Base-by-base conservation (phyloP, 1,284 basidiomycete species). In the Fomes fomentarius region DNA sequence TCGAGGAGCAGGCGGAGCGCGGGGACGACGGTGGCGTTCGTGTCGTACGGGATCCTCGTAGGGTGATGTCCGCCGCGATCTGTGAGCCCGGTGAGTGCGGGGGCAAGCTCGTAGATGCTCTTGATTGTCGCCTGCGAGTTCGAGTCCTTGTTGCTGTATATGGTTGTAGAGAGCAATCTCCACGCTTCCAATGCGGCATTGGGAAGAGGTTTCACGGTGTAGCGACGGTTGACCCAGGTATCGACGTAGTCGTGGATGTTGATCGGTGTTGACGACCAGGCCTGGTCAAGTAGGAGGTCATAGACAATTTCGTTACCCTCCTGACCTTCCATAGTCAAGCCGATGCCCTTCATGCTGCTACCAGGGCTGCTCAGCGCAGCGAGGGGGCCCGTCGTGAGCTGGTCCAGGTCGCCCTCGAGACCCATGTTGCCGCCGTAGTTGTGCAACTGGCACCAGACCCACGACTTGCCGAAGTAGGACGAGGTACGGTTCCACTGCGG, bases 221-320 rank as follows among this genome's bases (percentile, higher is more conserved):
- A 77, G 4, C 76, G 70, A 9, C 76, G 71, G 12, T 66, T 55
- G 21, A 70, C 67, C 71, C 74, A 77, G 12, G 67, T 60, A 33
- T 62, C 49, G 19, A 72, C 64, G 52, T 76, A 77, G 0, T 56
- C 45, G 2, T 58, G 58, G 47, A 70, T 62, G 57, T 74, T 54
- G 47, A 78, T 64, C 2, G 70, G 59, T 0, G 61, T 62, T 1
- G 68, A 46, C 6, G 70, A 74, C 76, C 76, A 78, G 0, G 74
- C 75, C 50, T 75, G 72, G 61, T 78, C 75, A 39, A 76, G 69
- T 3, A 76, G 65, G n/a, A 76, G 58, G 40, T 77, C 73, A 50
- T 76, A 78, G 14, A 76, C 63, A 42, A 77, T 69, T 63, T 78
- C 76, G 58, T 78, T 77, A 12, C 76, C 73, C 54, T 78, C 76